phyloP scores from a whole-genome alignment of 129 eudicot genomes.

The Flaveria brownii region DNA sequence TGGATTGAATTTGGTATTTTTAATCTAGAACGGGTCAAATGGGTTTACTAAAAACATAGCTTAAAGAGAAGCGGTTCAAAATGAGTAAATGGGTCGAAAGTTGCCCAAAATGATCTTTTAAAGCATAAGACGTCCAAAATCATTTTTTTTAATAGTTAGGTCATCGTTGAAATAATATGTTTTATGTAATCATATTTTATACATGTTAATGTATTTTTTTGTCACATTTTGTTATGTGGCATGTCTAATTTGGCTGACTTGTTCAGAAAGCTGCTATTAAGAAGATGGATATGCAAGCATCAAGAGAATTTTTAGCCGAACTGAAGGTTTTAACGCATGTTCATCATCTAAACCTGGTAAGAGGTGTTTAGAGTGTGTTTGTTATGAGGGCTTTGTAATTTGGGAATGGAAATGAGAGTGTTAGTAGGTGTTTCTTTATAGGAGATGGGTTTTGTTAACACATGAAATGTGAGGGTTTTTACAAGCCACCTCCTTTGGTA shows the following conservation, averaged over 20 bases:
- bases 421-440: background rate
- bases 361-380: background rate
- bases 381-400: background rate
- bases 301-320: slow-evolving; percentile 86
- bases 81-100: background rate
- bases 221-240: background rate
- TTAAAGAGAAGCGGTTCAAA: background rate
- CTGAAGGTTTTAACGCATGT: slow-evolving; percentile 85
- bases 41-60: background rate
- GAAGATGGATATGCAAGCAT: slow-evolving; percentile 98
- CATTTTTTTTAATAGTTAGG: background rate
- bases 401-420: background rate
- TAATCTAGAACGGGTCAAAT: background rate
- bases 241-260: slow-evolving; percentile 13
- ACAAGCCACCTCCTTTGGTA: background rate
- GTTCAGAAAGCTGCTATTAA: slow-evolving; percentile 92
- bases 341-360: slow-evolving; percentile 97
- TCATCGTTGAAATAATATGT: background rate
- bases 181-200: background rate
- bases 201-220: background rate
- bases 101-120: background rate
- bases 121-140: background rate
- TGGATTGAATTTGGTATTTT: background rate
- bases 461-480: background rate
- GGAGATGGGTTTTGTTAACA: too few species aligned